Base-by-base conservation (phyloP, 1,284 basidiomycete genomes). In the Naganishia cerealis region DNA sequence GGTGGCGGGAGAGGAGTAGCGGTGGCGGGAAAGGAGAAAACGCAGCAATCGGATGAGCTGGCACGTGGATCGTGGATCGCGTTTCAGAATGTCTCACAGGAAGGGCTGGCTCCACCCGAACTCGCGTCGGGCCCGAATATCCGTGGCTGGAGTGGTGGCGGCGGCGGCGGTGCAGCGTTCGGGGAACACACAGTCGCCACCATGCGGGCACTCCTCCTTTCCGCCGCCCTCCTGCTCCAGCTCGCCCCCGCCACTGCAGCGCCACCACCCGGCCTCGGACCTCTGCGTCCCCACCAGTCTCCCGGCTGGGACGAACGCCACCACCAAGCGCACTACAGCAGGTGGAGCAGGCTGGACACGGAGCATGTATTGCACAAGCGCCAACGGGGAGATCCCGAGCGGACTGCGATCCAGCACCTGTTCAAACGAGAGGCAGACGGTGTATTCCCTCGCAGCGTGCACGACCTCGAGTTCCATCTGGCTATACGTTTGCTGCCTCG, bases 331-430 rank as follows among this genome's bases (percentile, higher is more conserved):
- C 48, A 63, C 24, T 63, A 54, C 39, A 9, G 21, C 33, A 50
- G 61, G 16, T 63, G 61, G 61, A 52, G 42, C 18, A 63, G 38
- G 61, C 8, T 63, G 42, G 52, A 53, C 6, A 9, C 53, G 18
- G 16, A n/a, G 3, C 24, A 21, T 7, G 61, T 29, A 4, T n/a
- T 38, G 36, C 15, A 26, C 6, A 54, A 63, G 38, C 33, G 46
- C 8, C 46, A 50, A 50, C 46, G 21, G 10, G 46, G 61, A 33
- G 61, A 39, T 40, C 24, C 26, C 13, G 42, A 46, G 26, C 18
- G 50, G 57, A 29, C 21, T 8, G 46, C 46, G 9, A 50, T 50
- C 13, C 46, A 50, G 15, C 46, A 50, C 13, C 21, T 50, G 6
- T 50, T 50, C n/a, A 50, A 50, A 24, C n/a, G 24, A 24, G n/a